Evolutionary conservation across 2,329 filamentous ascomycete species (phyloP).

Genomic region (Fusarium staphyleae): DNA sequence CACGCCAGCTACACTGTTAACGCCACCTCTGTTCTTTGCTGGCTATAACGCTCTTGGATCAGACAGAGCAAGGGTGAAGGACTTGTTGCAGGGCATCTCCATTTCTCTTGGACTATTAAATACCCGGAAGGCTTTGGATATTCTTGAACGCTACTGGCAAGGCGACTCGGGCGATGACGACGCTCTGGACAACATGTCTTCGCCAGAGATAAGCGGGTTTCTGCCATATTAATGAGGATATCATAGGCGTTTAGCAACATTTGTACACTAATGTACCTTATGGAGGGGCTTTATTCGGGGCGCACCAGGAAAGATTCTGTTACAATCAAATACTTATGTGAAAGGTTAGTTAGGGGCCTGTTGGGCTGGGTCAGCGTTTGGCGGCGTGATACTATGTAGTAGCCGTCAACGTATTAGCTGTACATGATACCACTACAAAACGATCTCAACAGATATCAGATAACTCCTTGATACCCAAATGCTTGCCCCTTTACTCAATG

Average conservation of each 20-base stretch:
- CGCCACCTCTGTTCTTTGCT: conserved; percentile 25
- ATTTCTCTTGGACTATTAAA: conserved; percentile 19
- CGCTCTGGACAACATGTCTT: conserved; percentile 15
- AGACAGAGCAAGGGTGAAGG: conserved; percentile 21
- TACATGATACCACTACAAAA: too few relatives aligned
- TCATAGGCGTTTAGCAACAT: too few relatives aligned
- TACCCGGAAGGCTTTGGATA: conserved; percentile 23
- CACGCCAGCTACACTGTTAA: conserved; percentile 22
- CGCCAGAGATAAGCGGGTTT: conserved; percentile 21
- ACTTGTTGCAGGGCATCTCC: conserved; percentile 20
- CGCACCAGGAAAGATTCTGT: too few relatives aligned
- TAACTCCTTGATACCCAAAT: too few relatives aligned
- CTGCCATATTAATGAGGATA: conserved; percentile 16
- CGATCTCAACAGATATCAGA: too few relatives aligned
- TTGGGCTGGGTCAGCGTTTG: not conserved
- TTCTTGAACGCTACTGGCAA: conserved; percentile 23
- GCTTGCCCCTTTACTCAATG: too few relatives aligned
- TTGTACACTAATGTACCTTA: too few relatives aligned
- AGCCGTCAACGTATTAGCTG: too few relatives aligned
- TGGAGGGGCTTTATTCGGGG: too few relatives aligned
- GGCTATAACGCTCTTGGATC: conserved; percentile 24
- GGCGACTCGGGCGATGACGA: conserved; percentile 19
- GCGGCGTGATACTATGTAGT: too few relatives aligned
- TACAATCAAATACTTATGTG: too few relatives aligned
- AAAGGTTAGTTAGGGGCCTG: too few relatives aligned